These are phyloP conservation scores for Rhodotorula graminis DNA, from an alignment of 768 basidiomycete species.

Conservation along the genomic window DNA sequence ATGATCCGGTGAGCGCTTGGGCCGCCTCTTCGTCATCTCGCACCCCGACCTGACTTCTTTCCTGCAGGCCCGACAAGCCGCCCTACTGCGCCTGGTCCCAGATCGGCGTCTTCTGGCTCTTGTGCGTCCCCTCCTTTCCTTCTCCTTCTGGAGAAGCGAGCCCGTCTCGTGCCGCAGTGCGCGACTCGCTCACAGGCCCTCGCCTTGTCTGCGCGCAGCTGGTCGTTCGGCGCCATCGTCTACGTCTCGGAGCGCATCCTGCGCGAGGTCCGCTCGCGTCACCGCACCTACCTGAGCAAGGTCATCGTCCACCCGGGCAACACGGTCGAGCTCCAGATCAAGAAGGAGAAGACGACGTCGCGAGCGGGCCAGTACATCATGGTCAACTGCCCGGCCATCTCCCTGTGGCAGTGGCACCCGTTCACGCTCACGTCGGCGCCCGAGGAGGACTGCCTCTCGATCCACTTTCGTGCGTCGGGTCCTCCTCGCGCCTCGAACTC, in stretches of 20 bases:
- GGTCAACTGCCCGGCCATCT: constrained; percentile 80
- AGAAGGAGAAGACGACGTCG: constrained; percentile 76
- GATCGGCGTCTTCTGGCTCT: constrained; percentile 94
- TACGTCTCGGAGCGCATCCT: constrained; percentile 84
- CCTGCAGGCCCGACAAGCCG: constrained; percentile 68
- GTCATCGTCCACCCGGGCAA: constrained; percentile 84
- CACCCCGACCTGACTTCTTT: too few species aligned
- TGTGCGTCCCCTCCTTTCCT: constrained; percentile 49
- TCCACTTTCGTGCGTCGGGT: constrained; percentile 68
- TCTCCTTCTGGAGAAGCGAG: too few species aligned
- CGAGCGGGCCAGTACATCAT: constrained; percentile 64
- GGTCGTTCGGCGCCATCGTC: constrained; percentile 78
- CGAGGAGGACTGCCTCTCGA: constrained; percentile 89
- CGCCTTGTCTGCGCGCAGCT: constrained; percentile 43
- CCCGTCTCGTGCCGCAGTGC: too few species aligned
- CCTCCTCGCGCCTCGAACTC: neutral
- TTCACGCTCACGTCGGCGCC: constrained; percentile 85
- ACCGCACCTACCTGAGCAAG: constrained; percentile 86
- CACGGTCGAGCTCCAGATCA: constrained; percentile 93
- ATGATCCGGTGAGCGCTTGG: constrained; percentile 64
- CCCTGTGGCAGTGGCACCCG: constrained; percentile 95
- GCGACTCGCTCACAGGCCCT: neutral
- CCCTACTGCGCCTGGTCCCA: constrained; percentile 79
- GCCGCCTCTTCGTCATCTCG: too few species aligned
- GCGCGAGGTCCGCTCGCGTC: constrained; percentile 84